Conservation (phyloP, 2,329 filamentous ascomycete genomes). For the Colletotrichum sansevieriae region DNA sequence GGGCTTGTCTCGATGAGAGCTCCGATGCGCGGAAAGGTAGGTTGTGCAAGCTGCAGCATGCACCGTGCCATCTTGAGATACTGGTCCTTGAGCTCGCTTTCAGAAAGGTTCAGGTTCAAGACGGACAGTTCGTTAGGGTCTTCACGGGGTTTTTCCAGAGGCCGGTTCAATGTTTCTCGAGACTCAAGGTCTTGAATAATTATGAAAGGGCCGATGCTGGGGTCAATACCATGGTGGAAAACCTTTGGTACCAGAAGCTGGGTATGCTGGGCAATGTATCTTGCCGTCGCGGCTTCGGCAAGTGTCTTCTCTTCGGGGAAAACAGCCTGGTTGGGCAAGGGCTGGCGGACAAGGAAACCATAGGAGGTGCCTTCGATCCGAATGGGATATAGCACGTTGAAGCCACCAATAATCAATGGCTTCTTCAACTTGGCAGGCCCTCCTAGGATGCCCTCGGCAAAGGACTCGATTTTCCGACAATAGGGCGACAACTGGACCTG, state of each 20-base stretch:
- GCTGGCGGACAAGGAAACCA: constrained; percentile 44
- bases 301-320: constrained; percentile 46
- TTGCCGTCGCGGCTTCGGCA: constrained; percentile 44
- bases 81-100: neutral
- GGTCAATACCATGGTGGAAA: constrained; percentile 44
- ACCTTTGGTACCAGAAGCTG: constrained; percentile 46
- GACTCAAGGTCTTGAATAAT: constrained; percentile 44
- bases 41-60: constrained; percentile 52
- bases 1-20: constrained; percentile 47
- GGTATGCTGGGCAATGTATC: constrained; percentile 42
- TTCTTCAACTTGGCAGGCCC: constrained; percentile 26
- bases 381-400: constrained; percentile 47
- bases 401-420: constrained; percentile 47
- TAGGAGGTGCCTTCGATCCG: constrained; percentile 38
- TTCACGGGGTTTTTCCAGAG: constrained; percentile 42
- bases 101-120: constrained; percentile 37
- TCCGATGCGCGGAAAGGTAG: constrained; percentile 52
- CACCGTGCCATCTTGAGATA: constrained; percentile 51
- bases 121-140: constrained; percentile 43
- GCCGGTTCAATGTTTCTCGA: constrained; percentile 42
- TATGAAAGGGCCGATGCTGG: constrained; percentile 44
- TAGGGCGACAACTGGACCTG: too few relatives aligned
- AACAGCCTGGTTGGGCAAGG: constrained; percentile 42
- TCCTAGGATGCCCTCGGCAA: too few relatives aligned
- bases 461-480: too few relatives aligned